Evolutionary conservation across 2,329 filamentous ascomycete species (phyloP).

Genomic region (Penicillium decumbens): DNA sequence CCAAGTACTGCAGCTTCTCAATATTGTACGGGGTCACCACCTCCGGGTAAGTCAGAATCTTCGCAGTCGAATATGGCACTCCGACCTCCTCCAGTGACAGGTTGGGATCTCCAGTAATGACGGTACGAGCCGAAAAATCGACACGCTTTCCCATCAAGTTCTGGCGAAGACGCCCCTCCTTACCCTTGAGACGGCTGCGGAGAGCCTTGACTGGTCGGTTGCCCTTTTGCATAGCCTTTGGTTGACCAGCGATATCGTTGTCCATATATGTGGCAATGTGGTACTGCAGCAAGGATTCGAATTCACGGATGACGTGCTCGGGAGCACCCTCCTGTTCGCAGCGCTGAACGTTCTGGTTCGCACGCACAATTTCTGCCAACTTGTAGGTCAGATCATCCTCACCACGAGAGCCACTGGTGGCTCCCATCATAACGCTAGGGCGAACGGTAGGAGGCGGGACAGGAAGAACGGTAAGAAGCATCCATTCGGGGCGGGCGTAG

Average conservation of each 20-base stretch:
- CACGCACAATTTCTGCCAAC: slow-evolving; percentile 94
- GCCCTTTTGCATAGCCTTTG: slow-evolving; percentile 92
- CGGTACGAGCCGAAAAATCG: slow-evolving; percentile 97
- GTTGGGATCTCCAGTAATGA: slow-evolving; percentile 98
- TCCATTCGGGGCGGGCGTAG: slow-evolving; percentile 96
- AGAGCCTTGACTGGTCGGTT: slow-evolving; percentile 96
- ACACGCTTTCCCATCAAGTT: slow-evolving; percentile 99
- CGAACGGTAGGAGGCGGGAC: slow-evolving; percentile 94
- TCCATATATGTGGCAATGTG: slow-evolving; percentile 99
- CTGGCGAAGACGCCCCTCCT: slow-evolving; percentile 94
- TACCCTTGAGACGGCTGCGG: slow-evolving; percentile 94
- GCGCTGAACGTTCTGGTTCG: slow-evolving; percentile 89
- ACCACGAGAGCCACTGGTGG: slow-evolving; percentile 83
- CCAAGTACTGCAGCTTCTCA: slow-evolving; percentile 78
- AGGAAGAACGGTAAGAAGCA: slow-evolving; percentile 90
- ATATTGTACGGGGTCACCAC: slow-evolving; percentile 98
- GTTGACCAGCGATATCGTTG: slow-evolving; percentile 95
- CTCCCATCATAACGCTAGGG: slow-evolving; percentile 95
- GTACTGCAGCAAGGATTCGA: slow-evolving; percentile 88
- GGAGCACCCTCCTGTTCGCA: slow-evolving; percentile 89
- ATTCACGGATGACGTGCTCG: slow-evolving; percentile 84
- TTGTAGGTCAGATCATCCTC: slow-evolving; percentile 99
- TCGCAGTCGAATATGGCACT: slow-evolving; percentile 87
- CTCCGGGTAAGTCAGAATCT: slow-evolving; percentile 91
- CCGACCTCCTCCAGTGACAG: slow-evolving; percentile 95